Evolutionary conservation across 1,284 basidiomycete species (phyloP), one percentile per base, ranked within the genome.

Genomic region (Malassezia cuniculi): DNA sequence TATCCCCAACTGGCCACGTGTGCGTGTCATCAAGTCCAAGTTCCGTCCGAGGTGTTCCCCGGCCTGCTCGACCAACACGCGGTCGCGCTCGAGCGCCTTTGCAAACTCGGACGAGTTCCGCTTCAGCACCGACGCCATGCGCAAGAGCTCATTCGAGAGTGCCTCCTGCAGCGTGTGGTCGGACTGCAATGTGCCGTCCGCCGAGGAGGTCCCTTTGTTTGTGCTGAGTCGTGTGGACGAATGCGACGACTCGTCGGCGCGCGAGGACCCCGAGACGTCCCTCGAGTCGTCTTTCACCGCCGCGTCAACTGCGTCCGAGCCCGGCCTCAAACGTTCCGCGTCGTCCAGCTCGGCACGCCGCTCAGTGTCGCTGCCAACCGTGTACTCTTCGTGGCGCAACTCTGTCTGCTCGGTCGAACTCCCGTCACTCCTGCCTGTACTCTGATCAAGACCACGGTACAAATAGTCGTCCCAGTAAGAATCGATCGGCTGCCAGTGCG

Each of bases 11-110:
- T 50, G 38, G 24, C 63, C 63, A 3, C 63, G 48, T 6, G 63
- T 65, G 27, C 61, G 47, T 2, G 63, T 66, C 60, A 66, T 63
- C 19, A 66, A 44, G 42, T 54, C 52, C 26, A 66, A 39, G 35
- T 66, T 66, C 11, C 43, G 39, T 20, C 42, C 41, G 1, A 66
- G 44, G 14, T 54, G 41, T 7, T 47, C 38, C 21, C 41, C 50
- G n/a, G 59, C 53, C 37, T 50, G 43, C 41, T 65, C 61, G 31
- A 66, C 47, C 6, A 65, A 44, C 27, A 48, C 30, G 8, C 61
- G 54, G 31, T 66, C 63, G 29, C 61, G 54, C 39, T 66, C 63
- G 24, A 66, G 51, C 7, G 61, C 54, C 9, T 57, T 51, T 9
- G 53, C 50, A 26, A 66, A 66, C 27, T 53, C 52, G 24, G 58